Conservation (phyloP, 169 alveolate species). For the Plasmodium billcollinsi region DNA sequence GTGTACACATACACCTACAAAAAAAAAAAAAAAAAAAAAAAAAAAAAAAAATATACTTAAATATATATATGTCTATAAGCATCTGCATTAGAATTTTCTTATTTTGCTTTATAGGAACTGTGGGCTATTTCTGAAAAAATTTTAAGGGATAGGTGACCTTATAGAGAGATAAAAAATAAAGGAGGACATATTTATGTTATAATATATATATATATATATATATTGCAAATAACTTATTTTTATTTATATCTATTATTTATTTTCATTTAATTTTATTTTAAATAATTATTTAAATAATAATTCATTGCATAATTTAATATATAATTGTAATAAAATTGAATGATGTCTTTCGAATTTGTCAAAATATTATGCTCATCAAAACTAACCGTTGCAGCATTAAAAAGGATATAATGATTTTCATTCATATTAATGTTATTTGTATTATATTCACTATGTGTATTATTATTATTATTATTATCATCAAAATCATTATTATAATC, state of each 20-base stretch:
- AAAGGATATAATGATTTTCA: constrained; percentile 62
- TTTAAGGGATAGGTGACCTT: neutral
- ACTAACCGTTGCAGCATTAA: constrained; percentile 28
- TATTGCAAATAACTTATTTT: neutral
- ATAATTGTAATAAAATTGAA: constrained; percentile 55
- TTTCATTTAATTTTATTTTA: constrained; percentile 6
- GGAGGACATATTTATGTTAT: neutral
- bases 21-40: neutral
- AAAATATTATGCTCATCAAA: constrained; percentile 16
- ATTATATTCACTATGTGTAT: constrained; percentile 18
- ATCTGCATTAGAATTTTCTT: neutral
- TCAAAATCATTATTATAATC: neutral
- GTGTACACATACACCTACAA: too few species aligned
- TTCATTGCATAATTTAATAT: constrained; percentile 21
- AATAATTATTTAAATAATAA: constrained; percentile 22
- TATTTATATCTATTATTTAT: neutral
- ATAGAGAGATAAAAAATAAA: constrained; percentile 3
- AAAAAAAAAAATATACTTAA: neutral
- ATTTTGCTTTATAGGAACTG: constrained; percentile 27
- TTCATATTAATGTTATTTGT: neutral
- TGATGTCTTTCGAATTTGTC: constrained; percentile 32
- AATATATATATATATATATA: neutral
- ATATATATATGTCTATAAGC: neutral
- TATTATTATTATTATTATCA: constrained; percentile 1
- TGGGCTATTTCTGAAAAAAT: constrained; percentile 59